These are phyloP conservation scores for Neurospora sp. DNA, from an alignment of 495 filamentous ascomycete genomes.

Conservation along the genomic window DNA sequence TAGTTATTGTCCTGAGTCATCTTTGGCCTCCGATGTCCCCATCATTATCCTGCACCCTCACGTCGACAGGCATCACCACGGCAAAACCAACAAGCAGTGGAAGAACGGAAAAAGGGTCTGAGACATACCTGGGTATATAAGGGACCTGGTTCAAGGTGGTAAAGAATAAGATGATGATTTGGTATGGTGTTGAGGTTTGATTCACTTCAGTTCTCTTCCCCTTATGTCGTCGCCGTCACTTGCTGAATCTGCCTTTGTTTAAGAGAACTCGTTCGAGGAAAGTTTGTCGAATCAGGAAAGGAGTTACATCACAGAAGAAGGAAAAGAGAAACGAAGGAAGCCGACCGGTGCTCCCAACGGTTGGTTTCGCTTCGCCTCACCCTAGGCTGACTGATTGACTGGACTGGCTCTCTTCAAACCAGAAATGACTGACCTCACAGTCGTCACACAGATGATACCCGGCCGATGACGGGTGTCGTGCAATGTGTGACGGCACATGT, in stretches of 20 bases:
- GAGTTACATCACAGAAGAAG: not conserved
- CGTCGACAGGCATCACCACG: not conserved
- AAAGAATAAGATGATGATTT: not conserved
- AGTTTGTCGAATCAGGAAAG: not conserved
- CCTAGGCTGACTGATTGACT: not conserved
- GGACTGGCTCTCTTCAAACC: not conserved
- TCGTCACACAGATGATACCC: slow-evolving; percentile 10
- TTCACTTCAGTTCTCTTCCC: not conserved
- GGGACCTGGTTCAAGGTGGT: not conserved
- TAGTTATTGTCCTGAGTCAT: not conserved
- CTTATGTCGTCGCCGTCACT: not conserved
- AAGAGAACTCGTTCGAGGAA: not conserved
- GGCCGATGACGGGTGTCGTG: slow-evolving; percentile 19
- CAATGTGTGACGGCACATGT: slow-evolving; percentile 15
- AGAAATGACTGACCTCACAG: not conserved
- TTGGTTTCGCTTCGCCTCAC: not conserved
- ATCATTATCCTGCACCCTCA: not conserved
- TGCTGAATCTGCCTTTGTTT: not conserved
- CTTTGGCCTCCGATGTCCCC: not conserved
- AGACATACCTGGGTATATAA: not conserved
- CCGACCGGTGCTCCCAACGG: not conserved
- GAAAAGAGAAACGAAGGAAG: not conserved
- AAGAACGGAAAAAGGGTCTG: not conserved
- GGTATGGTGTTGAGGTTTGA: not conserved
- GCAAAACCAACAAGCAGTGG: not conserved